Evolutionary conservation across 768 basidiomycete genomes (phyloP).

Genomic region (Macrolepiota fuliginosa): DNA sequence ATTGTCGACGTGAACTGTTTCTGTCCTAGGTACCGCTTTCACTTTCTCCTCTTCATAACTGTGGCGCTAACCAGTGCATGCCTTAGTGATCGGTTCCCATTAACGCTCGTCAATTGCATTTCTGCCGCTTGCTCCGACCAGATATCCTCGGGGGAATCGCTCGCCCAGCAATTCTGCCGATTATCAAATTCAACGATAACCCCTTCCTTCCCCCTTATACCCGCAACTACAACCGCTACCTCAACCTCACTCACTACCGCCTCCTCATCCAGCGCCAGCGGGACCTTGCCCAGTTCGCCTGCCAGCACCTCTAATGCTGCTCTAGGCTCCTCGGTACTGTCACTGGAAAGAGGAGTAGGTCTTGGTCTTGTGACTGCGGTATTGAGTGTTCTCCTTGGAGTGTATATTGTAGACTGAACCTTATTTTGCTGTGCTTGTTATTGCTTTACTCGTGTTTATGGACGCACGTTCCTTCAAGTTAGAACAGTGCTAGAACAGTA

Average conservation of each 20-base stretch:
- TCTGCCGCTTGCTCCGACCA: conserved; percentile 32
- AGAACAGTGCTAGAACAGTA: too few species aligned
- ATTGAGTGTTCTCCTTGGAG: not conserved
- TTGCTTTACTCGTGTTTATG: not conserved
- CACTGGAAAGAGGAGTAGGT: not conserved
- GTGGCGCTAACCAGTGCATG: not conserved
- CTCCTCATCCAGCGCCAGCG: not conserved
- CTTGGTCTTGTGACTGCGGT: not conserved
- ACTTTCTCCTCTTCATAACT: not conserved
- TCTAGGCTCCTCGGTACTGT: not conserved
- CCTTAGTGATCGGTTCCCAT: conserved; percentile 33
- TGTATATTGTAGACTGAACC: not conserved
- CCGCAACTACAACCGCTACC: conserved; percentile 12
- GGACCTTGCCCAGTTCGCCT: not conserved
- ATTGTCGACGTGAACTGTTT: conserved; percentile 49
- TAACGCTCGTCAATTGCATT: conserved; percentile 35
- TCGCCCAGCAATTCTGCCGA: conserved; percentile 49
- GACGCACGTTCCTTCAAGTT: too few species aligned
- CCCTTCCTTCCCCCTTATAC: conserved; percentile 33
- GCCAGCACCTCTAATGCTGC: conserved; percentile 1
- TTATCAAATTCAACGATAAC: conserved; percentile 32
- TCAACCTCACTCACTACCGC: not conserved
- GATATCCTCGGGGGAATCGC: conserved; percentile 35
- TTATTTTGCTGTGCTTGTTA: not conserved
- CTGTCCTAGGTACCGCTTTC: conserved; percentile 32